These are phyloP conservation scores for Spathaspora arborariae DNA, from an alignment of 805 yeast species.

Conservation along the genomic window DNA sequence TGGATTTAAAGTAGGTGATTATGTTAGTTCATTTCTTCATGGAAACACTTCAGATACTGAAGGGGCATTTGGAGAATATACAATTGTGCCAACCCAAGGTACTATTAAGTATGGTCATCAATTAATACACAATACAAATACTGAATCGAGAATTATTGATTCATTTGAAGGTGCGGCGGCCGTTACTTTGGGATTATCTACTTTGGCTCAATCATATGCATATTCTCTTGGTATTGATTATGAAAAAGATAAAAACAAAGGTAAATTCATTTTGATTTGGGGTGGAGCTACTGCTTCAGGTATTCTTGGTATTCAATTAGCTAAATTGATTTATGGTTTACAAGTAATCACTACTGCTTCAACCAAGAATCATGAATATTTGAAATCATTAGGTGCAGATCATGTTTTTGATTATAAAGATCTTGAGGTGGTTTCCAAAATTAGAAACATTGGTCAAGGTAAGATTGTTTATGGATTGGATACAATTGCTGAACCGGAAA, in stretches of 20 bases:
- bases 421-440: slow-evolving; percentile 18
- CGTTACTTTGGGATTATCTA: slow-evolving; percentile 49
- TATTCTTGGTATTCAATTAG: slow-evolving; percentile 28
- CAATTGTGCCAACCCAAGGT: slow-evolving; percentile 31
- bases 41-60: slow-evolving; percentile 47
- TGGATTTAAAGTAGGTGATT: slow-evolving; percentile 48
- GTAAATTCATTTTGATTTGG: slow-evolving; percentile 27
- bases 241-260: slow-evolving; percentile 12
- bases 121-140: slow-evolving; percentile 3
- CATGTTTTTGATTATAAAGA: slow-evolving; percentile 26
- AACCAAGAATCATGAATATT: slow-evolving; percentile 18
- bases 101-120: slow-evolving; percentile 28
- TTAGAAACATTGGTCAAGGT: slow-evolving; percentile 15
- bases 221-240: slow-evolving; percentile 26
- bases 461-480: slow-evolving; percentile 25
- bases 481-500: slow-evolving; percentile 17
- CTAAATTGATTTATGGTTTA: slow-evolving; percentile 26
- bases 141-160: slow-evolving; percentile 28
- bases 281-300: slow-evolving; percentile 38
- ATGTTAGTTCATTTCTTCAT: slow-evolving; percentile 49
- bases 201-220: slow-evolving; percentile 42
- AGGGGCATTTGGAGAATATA: slow-evolving; percentile 63
- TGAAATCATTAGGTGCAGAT: slow-evolving; percentile 29
- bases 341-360: slow-evolving; percentile 28
- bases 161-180: slow-evolving; percentile 64